Evolutionary conservation across 306 rosid genomes (phyloP).

Genomic region (Quercus dentata): DNA sequence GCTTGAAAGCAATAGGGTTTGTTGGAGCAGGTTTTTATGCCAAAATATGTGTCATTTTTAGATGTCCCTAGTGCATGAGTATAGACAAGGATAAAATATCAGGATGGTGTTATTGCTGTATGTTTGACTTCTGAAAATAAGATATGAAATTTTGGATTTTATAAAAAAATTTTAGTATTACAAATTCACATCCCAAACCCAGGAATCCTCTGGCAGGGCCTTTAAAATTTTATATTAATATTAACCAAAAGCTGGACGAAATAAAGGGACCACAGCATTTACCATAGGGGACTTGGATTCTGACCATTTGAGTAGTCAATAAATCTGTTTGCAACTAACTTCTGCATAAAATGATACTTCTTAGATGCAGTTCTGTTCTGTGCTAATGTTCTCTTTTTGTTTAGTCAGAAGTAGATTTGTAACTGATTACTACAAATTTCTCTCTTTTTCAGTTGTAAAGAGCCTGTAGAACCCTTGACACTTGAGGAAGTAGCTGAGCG

Average conservation of each 20-base stretch:
- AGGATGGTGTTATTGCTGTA: background rate
- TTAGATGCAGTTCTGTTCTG: constrained; percentile 43
- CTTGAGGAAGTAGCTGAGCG: constrained; percentile 57
- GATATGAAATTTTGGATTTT: background rate
- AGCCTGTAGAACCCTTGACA: constrained; percentile 58
- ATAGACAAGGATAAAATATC: background rate
- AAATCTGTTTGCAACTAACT: background rate
- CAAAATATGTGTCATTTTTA: background rate
- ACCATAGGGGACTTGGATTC: background rate
- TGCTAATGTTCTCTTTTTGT: background rate
- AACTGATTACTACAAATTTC: background rate
- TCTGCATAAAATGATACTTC: constrained; percentile 3
- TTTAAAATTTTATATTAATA: background rate
- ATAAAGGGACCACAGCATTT: background rate
- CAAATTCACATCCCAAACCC: background rate
- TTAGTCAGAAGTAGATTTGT: background rate
- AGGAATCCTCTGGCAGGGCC: background rate
- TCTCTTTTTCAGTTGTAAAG: constrained; percentile 37
- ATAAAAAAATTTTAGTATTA: background rate
- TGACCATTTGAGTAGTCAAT: background rate
- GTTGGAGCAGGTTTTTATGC: background rate
- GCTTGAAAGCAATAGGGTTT: background rate
- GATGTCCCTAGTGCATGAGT: background rate
- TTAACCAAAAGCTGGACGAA: background rate
- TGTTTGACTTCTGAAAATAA: background rate